phyloP scores from a whole-genome alignment of 1,139 yeast genomes.

The Waltiozyma sp. region DNA sequence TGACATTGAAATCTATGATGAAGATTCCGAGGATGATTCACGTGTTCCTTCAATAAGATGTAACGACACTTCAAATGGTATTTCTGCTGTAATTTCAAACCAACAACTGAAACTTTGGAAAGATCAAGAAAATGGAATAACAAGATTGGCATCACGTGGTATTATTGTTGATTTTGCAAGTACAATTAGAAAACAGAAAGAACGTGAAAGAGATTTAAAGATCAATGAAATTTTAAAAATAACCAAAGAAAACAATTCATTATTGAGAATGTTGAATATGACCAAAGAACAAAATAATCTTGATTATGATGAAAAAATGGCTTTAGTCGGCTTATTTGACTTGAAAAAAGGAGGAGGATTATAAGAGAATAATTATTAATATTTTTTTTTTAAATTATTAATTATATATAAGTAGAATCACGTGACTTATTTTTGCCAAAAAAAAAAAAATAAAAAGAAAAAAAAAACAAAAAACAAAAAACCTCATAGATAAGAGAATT shows the following conservation, averaged over 20 bases:
- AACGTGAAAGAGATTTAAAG: slow-evolving; percentile 8
- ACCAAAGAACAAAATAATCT: neutral
- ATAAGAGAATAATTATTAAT: too few relatives aligned
- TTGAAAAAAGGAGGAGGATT: slow-evolving; percentile 2
- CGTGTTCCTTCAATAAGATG: slow-evolving; percentile 37
- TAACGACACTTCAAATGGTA: slow-evolving; percentile 29
- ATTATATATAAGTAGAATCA: too few relatives aligned
- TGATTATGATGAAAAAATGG: slow-evolving; percentile 2
- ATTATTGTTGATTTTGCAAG: slow-evolving; percentile 67
- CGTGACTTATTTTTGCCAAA: too few relatives aligned
- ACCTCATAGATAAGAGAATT: too few relatives aligned
- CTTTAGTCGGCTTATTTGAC: neutral
- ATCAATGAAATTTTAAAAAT: slow-evolving; percentile 16
- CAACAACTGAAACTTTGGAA: slow-evolving; percentile 29
- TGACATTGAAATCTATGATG: slow-evolving; percentile 46
- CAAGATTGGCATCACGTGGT: slow-evolving; percentile 62
- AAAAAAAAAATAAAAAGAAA: too few relatives aligned
- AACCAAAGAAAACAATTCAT: slow-evolving; percentile 19
- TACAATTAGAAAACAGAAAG: slow-evolving; percentile 18
- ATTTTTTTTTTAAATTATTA: too few relatives aligned
- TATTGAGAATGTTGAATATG: slow-evolving; percentile 22
- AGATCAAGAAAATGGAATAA: slow-evolving; percentile 37
- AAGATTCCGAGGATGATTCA: slow-evolving; percentile 29
- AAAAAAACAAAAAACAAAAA: too few relatives aligned
- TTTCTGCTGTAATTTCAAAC: slow-evolving; percentile 33